Base-by-base conservation (phyloP, 164 flowering plant genomes). In the Houttuynia cordata region DNA sequence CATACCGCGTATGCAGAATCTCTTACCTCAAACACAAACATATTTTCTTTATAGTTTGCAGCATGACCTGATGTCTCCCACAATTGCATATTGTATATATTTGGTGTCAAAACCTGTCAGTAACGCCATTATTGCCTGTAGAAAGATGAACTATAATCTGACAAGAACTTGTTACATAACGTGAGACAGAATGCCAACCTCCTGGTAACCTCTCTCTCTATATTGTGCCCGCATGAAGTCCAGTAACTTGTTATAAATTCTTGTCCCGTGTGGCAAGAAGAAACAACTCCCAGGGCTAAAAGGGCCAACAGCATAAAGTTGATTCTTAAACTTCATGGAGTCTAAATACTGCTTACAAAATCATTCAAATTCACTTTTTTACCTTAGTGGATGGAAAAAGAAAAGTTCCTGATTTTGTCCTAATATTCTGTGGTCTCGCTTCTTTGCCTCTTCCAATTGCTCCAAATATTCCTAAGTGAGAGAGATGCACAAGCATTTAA, bases 61-160 rank as follows among this genome's bases (percentile, higher is more conserved):
- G 99, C 99, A 76, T 94, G 99, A 40, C 99, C 99, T 69, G 97
- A 94, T 51, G 84, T 85, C 65, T 88, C 96, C 99, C 99, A 91
- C 18, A 94, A 86, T 77, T 88, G 88, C 97, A 94, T 94, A 66
- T 94, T 94, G 65, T 78, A 94, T 71, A 94, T 87, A 66, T 91
- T 94, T 56, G 99, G 99, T 51, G 90, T 70, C 55, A 82, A 49
- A 65, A 94, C 99, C 99, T 91, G 79, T 62, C 61, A 67, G 62
- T 60, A n/a, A 20, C 7, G 60, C 50, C 17, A 70, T 45, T 45
- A 45, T 45, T 45, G 49, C 3, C 49, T 45, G 14, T 17, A 45
- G 49, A 45, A 45, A 61, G 21, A 55, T 12, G 17, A 10, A 45
- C 14, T 17, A 45, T 2, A 3, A 45, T 45, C 49, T 45, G 17